A percentile compares a stretch with the other conserved stretches of the same genome.
Conservation (phyloP, 441 rosid genomes). For the Mallotus repandus region DNA sequence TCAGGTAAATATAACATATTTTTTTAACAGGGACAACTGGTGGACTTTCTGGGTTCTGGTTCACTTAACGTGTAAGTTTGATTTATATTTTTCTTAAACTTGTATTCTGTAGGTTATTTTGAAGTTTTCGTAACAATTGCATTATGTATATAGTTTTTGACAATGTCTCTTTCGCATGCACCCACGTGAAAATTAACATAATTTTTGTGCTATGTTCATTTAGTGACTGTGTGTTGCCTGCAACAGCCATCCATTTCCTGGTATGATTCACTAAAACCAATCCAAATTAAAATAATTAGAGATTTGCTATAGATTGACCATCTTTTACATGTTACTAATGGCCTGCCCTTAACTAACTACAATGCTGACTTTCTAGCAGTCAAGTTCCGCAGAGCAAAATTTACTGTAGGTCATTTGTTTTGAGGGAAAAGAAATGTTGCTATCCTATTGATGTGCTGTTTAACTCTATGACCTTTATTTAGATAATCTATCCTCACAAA, state of each 20-base stretch:
- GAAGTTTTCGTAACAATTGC: not conserved
- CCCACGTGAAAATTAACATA: not conserved
- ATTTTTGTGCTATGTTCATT: not conserved
- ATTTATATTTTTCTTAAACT: not conserved
- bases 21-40: constrained; percentile 20
- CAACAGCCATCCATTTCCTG: not conserved
- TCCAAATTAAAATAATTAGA: not conserved
- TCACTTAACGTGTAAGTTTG: constrained; percentile 18
- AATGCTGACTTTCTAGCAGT: not conserved
- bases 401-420: not conserved
- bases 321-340: not conserved
- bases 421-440: not conserved
- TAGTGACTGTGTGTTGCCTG: not conserved
- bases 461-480: not conserved
- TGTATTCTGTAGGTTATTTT: not conserved
- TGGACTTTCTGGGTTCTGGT: constrained; percentile 8
- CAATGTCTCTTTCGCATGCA: not conserved
- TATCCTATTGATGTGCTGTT: not conserved
- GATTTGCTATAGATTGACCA: not conserved
- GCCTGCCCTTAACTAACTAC: not conserved
- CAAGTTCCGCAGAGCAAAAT: not conserved
- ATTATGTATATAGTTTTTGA: not conserved
- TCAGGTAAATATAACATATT: not conserved
- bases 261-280: not conserved
- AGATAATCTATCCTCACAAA: not conserved